Base-by-base conservation (phyloP, 2,329 filamentous ascomycete species). In the Alternaria conjuncta region DNA sequence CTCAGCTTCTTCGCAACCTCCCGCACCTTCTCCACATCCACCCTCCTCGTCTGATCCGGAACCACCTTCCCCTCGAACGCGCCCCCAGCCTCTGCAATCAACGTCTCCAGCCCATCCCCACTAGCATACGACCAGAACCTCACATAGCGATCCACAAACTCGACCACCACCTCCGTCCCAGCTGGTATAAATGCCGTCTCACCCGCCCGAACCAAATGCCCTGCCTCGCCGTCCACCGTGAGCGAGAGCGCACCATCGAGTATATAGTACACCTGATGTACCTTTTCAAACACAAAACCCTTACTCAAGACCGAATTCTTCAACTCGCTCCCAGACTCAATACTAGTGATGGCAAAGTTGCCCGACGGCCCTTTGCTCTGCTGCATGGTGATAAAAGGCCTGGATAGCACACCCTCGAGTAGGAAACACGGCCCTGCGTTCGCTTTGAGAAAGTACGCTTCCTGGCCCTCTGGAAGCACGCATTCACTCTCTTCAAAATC, bases 81-180 rank as follows among this genome's bases (percentile, higher is more conserved):
- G 9, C 60, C 64, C 13, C 69, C 69, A 23, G 66, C 69, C n/a
- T 67, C 64, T 3, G 60, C 49, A 26, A 71, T 66, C 30, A 70
- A 36, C 18, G 64, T 55, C 50, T 71, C 69, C 45, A 71, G 26
- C n/a, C 67, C 69, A 28, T 65, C 26, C 3, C 69, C 69, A 43
- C 66, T 71, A 32, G 69, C 62, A 36, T 67, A 71, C 7, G 67
- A 60, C 69, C 69, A 71, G 44, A 71, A 68, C 2, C 69, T 49
- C 11, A 65, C 64, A 55, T 67, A 71, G 18, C 65, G 51, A 30
- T 69, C 66, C 4, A 66, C 51, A 43, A 71, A 71, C 15, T 66
- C 61, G 13, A 69, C 49, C 6, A 66, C 30, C 11, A 66, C 57
- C 26, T 62, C 56, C 2, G 67, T 68, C 2, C 70, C 68, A 0